Percentiles rank a stretch among this genome's conserved stretches.
Evolutionary conservation across 1,139 yeast species (phyloP).

Genomic region (Candida tropicalis): DNA sequence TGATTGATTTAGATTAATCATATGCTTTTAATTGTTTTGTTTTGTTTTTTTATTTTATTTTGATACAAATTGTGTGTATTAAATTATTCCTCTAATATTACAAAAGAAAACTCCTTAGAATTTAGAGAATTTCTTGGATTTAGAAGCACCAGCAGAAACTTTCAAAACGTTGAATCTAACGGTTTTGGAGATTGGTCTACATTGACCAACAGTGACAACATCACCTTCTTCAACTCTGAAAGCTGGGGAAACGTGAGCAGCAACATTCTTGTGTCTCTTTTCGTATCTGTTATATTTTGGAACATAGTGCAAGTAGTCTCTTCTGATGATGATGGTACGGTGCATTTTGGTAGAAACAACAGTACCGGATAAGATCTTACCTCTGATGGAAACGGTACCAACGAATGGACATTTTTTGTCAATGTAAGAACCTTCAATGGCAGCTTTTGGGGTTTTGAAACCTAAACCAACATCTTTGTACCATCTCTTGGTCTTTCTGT

Average conservation of each 20-base stretch:
- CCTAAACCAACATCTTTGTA: conserved; percentile 99
- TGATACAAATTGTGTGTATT: neutral
- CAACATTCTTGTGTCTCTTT: conserved; percentile 99
- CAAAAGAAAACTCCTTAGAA: conserved; percentile 57
- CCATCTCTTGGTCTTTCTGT: conserved; percentile 99
- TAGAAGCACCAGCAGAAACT: conserved; percentile 88
- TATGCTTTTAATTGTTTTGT: too few relatives aligned
- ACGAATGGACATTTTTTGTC: conserved; percentile 99
- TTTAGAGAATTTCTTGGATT: conserved; percentile 94
- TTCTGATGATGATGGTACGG: conserved; percentile 99
- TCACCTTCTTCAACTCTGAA: conserved; percentile 99
- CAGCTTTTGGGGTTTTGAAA: conserved; percentile 99
- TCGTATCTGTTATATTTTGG: conserved; percentile 99
- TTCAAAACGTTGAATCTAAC: conserved; percentile 99
- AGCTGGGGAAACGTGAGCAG: conserved; percentile 99
- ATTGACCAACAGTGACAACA: conserved; percentile 98
- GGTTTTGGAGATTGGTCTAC: conserved; percentile 99
- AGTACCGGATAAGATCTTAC: conserved; percentile 97
- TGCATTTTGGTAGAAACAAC: conserved; percentile 99
- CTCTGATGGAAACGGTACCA: conserved; percentile 97
- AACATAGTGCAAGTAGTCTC: conserved; percentile 99
- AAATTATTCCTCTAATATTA: conserved; percentile 7
- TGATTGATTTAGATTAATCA: too few relatives aligned
- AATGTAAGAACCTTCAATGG: conserved; percentile 98
- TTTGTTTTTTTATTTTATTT: neutral